A percentile compares a stretch with the other conserved stretches of the same genome.
Conservation (phyloP, 192 early-diverging fungal species). For the Entophlyctis luteolus region DNA sequence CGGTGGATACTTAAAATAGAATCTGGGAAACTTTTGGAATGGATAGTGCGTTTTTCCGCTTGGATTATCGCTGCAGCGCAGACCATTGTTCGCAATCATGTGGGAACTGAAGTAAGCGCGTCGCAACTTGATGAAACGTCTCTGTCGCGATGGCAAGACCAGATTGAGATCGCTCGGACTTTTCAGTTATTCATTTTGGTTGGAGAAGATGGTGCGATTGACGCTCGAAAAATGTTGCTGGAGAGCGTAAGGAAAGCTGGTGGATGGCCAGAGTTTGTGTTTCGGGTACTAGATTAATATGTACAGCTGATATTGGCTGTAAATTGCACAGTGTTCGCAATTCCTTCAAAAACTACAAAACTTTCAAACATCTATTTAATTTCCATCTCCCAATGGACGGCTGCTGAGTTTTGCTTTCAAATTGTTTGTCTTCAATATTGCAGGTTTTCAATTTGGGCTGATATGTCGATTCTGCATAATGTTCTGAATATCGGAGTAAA, state of each 20-base stretch:
- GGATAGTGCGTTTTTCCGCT: neutral
- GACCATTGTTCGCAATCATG: neutral
- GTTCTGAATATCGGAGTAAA: too few relatives aligned
- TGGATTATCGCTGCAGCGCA: conserved; percentile 8
- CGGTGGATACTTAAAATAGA: neutral
- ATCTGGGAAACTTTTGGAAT: neutral
- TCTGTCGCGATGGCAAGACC: neutral
- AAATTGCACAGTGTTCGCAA: too few relatives aligned
- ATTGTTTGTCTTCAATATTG: too few relatives aligned
- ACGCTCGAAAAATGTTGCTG: neutral
- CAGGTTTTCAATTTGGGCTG: too few relatives aligned
- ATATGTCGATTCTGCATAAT: too few relatives aligned
- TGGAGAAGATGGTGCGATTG: neutral
- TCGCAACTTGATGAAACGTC: neutral
- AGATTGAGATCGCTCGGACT: conserved; percentile 5
- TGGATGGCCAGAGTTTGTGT: too few relatives aligned
- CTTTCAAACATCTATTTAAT: too few relatives aligned
- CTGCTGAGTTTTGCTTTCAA: too few relatives aligned
- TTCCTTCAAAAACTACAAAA: too few relatives aligned
- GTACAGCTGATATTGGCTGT: too few relatives aligned
- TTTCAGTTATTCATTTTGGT: conserved; percentile 18
- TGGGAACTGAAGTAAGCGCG: neutral
- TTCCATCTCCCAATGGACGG: too few relatives aligned
- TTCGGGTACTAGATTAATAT: too few relatives aligned
- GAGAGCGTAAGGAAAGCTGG: neutral